A percentile compares a stretch with the other conserved stretches of the same genome.
These are phyloP conservation scores for Byssothecium circinans DNA, from an alignment of 2,329 filamentous ascomycete species.

Conservation along the genomic window DNA sequence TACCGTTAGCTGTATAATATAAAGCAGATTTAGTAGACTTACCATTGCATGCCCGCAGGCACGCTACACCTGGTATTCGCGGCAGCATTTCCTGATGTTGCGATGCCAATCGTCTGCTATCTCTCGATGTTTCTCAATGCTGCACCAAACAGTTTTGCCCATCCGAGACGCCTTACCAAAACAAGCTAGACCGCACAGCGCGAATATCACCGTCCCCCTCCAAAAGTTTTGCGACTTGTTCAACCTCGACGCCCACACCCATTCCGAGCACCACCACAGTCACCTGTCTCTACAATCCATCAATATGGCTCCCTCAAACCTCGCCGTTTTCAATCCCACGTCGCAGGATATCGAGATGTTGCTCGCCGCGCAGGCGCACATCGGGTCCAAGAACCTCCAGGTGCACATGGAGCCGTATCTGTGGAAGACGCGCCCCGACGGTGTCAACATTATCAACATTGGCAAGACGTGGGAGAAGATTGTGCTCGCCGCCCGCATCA, in stretches of 20 bases:
- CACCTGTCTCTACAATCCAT: conserved; percentile 32
- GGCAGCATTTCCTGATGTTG: conserved; percentile 48
- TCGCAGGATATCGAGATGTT: conserved; percentile 99
- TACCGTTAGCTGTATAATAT: neutral
- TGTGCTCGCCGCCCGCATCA: conserved; percentile 96
- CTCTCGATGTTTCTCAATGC: conserved; percentile 10
- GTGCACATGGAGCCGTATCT: conserved; percentile 99
- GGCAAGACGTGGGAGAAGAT: conserved; percentile 99
- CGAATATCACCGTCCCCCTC: conserved; percentile 15
- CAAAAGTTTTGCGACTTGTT: conserved; percentile 22
- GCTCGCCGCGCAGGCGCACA: conserved; percentile 92
- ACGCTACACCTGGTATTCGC: conserved; percentile 49
- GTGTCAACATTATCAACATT: conserved; percentile 99
- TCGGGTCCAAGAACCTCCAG: conserved; percentile 99
- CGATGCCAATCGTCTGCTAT: neutral
- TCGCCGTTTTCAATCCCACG: conserved; percentile 94
- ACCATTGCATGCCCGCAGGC: conserved; percentile 48
- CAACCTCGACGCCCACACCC: conserved; percentile 16
- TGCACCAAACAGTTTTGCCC: conserved; percentile 21
- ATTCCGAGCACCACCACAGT: conserved; percentile 22
- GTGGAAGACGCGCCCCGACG: conserved; percentile 98
- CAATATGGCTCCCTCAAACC: conserved; percentile 94
- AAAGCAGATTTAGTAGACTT: conserved; percentile 1
- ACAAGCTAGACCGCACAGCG: conserved; percentile 19
- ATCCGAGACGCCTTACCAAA: conserved; percentile 11